Evolutionary conservation across 2,329 filamentous ascomycete species (phyloP).

Genomic region (Metarhizium rileyi): DNA sequence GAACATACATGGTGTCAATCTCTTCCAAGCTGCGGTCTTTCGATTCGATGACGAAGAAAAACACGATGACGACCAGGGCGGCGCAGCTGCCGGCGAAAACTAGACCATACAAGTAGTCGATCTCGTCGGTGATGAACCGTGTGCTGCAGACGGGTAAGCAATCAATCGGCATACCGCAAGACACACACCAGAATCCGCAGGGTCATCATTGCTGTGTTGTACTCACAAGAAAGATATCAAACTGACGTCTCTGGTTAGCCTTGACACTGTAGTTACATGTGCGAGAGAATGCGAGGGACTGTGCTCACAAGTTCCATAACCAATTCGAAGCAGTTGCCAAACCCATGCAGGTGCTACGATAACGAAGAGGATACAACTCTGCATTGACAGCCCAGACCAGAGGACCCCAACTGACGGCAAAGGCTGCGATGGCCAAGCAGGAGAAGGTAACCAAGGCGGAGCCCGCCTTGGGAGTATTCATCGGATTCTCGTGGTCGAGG

Average conservation of each 20-base stretch:
- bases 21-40: slow-evolving; percentile 65
- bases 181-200: no score
- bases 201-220: no score
- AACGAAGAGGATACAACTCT: slow-evolving; percentile 53
- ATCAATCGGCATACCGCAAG: no score
- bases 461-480: slow-evolving; percentile 39
- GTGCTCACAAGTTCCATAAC: slow-evolving; percentile 51
- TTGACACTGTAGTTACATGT: neutral
- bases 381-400: slow-evolving; percentile 57
- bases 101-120: slow-evolving; percentile 61
- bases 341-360: slow-evolving; percentile 44
- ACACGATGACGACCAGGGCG: slow-evolving; percentile 54
- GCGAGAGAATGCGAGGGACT: slow-evolving; percentile 4
- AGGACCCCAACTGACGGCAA: slow-evolving; percentile 61
- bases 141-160: slow-evolving; percentile 34
- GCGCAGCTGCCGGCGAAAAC: slow-evolving; percentile 62
- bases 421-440: slow-evolving; percentile 57
- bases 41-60: slow-evolving; percentile 67
- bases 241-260: slow-evolving; percentile 8
- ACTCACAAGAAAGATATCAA: slow-evolving; percentile 38
- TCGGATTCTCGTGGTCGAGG: slow-evolving; percentile 30
- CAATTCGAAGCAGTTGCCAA: slow-evolving; percentile 50
- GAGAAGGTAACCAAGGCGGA: slow-evolving; percentile 57
- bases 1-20: slow-evolving; percentile 66
- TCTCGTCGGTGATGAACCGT: slow-evolving; percentile 61